Conservation (phyloP, 208 protist genomes). For the Leishmania braziliensis region DNA sequence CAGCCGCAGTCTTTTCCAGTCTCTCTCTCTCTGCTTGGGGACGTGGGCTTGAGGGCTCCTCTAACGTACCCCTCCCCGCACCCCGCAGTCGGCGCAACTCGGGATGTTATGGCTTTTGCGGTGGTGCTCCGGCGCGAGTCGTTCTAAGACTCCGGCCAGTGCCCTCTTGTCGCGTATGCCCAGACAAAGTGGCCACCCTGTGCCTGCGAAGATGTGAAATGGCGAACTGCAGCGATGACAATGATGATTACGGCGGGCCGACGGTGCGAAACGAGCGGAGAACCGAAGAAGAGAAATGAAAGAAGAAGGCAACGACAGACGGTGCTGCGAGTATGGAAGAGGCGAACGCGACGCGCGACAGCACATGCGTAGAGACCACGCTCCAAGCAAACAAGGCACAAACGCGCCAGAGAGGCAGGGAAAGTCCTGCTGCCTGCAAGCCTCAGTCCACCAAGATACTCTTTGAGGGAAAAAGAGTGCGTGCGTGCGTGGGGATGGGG, state of each 20-base stretch:
- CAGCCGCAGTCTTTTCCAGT: background rate
- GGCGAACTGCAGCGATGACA: background rate
- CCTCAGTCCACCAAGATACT: background rate
- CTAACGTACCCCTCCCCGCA: background rate
- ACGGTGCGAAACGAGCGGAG: background rate
- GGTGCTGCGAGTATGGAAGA: background rate
- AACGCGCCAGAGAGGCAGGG: background rate
- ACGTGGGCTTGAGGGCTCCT: conserved; percentile 1
- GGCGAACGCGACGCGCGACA: background rate
- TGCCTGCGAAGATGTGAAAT: background rate
- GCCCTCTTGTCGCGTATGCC: background rate
- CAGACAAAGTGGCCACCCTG: background rate
- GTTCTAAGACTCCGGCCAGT: background rate
- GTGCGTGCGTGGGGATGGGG: background rate
- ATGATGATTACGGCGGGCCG: background rate
- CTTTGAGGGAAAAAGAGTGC: background rate
- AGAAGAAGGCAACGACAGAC: background rate
- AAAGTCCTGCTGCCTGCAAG: background rate
- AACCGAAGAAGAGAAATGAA: background rate
- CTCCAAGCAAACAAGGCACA: background rate
- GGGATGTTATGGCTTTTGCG: background rate
- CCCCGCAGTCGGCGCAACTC: background rate
- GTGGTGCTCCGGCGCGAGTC: background rate
- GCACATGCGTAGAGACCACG: background rate
- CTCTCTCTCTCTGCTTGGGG: background rate